Evolutionary conservation across 78 protist species (phyloP).

Genomic region (Dictyostelium firmibasis): DNA sequence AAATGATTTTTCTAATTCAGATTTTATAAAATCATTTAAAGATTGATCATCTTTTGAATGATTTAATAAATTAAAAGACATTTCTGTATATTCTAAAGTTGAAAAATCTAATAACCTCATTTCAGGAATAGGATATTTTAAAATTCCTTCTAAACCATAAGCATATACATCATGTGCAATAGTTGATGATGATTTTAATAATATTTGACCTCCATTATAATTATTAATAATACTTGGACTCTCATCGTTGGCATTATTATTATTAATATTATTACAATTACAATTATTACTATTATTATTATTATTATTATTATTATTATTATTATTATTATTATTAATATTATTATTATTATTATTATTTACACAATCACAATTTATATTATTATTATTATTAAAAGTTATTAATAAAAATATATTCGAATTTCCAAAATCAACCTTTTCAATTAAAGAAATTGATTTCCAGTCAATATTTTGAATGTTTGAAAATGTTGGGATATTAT

Average conservation of each 20-base stretch:
- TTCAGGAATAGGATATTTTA: constrained; percentile 20
- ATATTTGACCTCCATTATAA: neutral
- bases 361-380: neutral
- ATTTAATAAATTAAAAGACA: neutral
- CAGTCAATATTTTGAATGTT: neutral
- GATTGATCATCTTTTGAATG: neutral
- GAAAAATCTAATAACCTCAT: constrained; percentile 36
- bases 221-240: neutral
- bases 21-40: neutral
- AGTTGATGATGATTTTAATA: constrained; percentile 9
- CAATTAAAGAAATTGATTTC: neutral
- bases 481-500: neutral
- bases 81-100: neutral
- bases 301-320: neutral
- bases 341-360: no score
- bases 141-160: neutral
- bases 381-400: neutral
- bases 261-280: neutral
- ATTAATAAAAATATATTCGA: constrained; percentile 6
- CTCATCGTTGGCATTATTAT: neutral
- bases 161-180: constrained; percentile 26
- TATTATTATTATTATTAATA: neutral
- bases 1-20: constrained; percentile 25
- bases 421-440: neutral
- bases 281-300: neutral